Base-by-base conservation (phyloP, 2,329 filamentous ascomycete genomes). In the Pyrenochaeta sp. region DNA sequence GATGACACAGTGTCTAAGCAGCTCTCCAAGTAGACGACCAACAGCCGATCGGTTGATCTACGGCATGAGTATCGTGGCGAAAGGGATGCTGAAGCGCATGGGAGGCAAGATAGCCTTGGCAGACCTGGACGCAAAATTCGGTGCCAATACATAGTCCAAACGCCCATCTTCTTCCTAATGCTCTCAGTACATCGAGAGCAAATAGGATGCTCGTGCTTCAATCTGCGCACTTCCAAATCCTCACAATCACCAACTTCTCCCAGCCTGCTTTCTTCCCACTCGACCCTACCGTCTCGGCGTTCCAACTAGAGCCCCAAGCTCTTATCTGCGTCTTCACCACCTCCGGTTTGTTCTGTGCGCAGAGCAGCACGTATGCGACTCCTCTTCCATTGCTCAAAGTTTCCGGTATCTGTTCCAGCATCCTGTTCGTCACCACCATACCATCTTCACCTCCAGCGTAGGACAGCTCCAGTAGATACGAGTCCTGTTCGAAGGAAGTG, bases 241-340 rank as follows among this genome's bases (percentile, higher is more conserved):
- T 87, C 67, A 98, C 82, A 69, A 99, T 90, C 72, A 93, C 90
- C 77, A 99, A 82, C 80, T 91, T 96, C 81, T 99, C 95, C 93
- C 94, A 97, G 0, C 95, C 95, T 30, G 91, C 94, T 77, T 90
- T 88, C 82, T 90, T 92, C 48, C 94, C 94, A 77, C 92, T 97
- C 52, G 84, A 85, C 6, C 91, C 90, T 4, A 96, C 93, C 19
- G 86, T 91, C 75, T 93, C 88, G 9, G 87, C 91, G 60, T 77
- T 83, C 95, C 94, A 98, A 25, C 74, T 81, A 13, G 62, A 55
- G n/a, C 80, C 81, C 86, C 90, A 87, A 2, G 64, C 71, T 40
- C 80, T 78, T 59, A 95, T 86, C 48, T 84, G 79, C 58, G 81
- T 75, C 76, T 89, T 92, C 49, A 96, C 91, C 51, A 87, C 80